Evolutionary conservation across 129 eudicot genomes (phyloP), one percentile per base, ranked within the genome.

Genomic region (Saussurea involucrata): DNA sequence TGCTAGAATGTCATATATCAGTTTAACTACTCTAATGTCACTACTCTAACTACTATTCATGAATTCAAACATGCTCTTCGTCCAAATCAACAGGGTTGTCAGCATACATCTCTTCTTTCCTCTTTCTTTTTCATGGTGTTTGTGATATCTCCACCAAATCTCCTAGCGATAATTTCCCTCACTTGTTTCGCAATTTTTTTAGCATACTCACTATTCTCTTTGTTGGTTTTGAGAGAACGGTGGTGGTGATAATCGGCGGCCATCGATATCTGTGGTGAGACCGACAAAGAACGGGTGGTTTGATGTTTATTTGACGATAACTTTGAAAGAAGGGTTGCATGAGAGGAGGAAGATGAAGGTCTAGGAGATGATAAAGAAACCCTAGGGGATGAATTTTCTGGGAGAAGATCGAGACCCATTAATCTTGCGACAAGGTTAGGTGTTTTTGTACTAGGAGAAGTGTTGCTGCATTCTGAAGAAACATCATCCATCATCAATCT

Each of bases 361-460:
- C 84, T 67, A 25, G 84, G 85, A 28, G 83, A 74, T 2, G 82
- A 69, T 22, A 73, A 77, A 5, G 86, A 79, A 6, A 83, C 46
- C 36, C 93, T 73, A 11, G 90, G 90, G 37, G 95, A 87, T 32
- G 83, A 81, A 53, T 27, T 74, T 24, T 95, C 96, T 0, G 98
- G 98, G n/a, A 91, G 89, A 37, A 88, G 78, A 83, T 95, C 98
- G 42, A 95, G 96, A 12, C 98, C 98, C 98, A 95, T 95, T 27
- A 95, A 78, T 69, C 98, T 86, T 8, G 98, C 98, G n/a, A 95
- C 97, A 6, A 95, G 83, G 29, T 69, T 88, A 3, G 98, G 98
- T 3, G 98, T 95, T 82, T 88, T 91, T n/a, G 90, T 75, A 36
- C 86, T 84, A 3, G 96, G 91, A 32, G 92, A 85, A 49, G 83